These are phyloP conservation scores for Aspergillus sergii DNA, from an alignment of 2,329 filamentous ascomycete genomes.

Conservation along the genomic window DNA sequence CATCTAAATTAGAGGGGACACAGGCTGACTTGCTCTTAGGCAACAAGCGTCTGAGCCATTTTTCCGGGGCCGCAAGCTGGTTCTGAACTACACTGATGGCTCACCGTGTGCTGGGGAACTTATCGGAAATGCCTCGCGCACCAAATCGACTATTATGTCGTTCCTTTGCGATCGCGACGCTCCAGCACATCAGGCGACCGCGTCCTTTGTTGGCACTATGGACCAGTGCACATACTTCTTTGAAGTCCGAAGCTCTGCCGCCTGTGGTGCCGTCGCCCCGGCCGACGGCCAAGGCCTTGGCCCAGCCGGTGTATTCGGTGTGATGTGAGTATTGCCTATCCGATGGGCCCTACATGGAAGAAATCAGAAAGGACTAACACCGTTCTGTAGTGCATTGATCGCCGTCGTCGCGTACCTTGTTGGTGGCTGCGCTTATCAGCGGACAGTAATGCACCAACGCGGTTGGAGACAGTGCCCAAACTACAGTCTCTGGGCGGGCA, in stretches of 20 bases:
- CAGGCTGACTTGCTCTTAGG: conserved; percentile 26
- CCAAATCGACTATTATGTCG: conserved; percentile 83
- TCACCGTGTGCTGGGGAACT: conserved; percentile 63
- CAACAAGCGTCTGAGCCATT: conserved; percentile 49
- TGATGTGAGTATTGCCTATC: conserved; percentile 67
- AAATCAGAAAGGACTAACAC: neutral
- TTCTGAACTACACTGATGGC: conserved; percentile 75
- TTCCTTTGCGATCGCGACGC: conserved; percentile 91
- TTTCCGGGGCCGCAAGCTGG: conserved; percentile 61
- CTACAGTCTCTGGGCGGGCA: conserved; percentile 87
- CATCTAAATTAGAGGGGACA: neutral
- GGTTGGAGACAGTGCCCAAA: conserved; percentile 96
- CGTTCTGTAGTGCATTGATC: conserved; percentile 53
- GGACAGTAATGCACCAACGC: conserved; percentile 88
- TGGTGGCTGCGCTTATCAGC: conserved; percentile 92
- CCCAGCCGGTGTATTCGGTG: conserved; percentile 79
- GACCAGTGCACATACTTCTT: conserved; percentile 97
- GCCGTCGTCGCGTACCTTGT: conserved; percentile 86
- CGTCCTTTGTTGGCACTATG: conserved; percentile 85
- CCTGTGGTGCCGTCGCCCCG: conserved; percentile 72
- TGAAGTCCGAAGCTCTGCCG: conserved; percentile 82
- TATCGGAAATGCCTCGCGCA: conserved; percentile 30
- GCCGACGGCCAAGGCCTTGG: conserved; percentile 61
- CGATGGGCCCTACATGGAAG: neutral
- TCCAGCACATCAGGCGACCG: conserved; percentile 64